phyloP scores from a whole-genome alignment of 331 rosid species.

The Ulmus americana region DNA sequence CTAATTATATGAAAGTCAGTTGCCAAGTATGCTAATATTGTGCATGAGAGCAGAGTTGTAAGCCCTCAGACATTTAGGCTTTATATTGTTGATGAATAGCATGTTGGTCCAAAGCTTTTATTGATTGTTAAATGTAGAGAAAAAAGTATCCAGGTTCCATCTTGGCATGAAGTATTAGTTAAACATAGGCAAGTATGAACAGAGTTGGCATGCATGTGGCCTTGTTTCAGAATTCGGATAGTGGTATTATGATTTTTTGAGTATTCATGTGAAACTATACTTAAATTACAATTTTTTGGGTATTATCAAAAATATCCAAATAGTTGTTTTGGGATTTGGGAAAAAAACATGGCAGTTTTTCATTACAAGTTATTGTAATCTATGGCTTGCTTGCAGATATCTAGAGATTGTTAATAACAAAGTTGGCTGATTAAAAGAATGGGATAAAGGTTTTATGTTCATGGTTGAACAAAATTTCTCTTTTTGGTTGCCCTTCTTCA shows the following conservation, averaged over 20 bases:
- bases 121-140: not conserved
- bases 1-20: not conserved
- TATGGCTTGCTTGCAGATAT: not conserved
- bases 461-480: not conserved
- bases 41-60: not conserved
- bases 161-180: not conserved
- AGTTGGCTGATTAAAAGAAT: not conserved
- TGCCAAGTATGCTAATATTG: not conserved
- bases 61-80: constrained; percentile 1
- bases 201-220: too few species aligned
- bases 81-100: not conserved
- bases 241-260: too few species aligned
- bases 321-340: too few species aligned
- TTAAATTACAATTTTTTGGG: too few species aligned
- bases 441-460: not conserved
- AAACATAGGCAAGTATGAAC: too few species aligned
- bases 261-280: too few species aligned
- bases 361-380: not conserved
- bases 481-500: not conserved
- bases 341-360: not conserved
- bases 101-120: not conserved
- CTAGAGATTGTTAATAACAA: not conserved
- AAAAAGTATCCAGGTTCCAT: not conserved
- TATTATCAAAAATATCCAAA: too few species aligned
- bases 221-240: too few species aligned